Conservation (phyloP, 2,329 filamentous ascomycete species). For the Monosporascus sp. region DNA sequence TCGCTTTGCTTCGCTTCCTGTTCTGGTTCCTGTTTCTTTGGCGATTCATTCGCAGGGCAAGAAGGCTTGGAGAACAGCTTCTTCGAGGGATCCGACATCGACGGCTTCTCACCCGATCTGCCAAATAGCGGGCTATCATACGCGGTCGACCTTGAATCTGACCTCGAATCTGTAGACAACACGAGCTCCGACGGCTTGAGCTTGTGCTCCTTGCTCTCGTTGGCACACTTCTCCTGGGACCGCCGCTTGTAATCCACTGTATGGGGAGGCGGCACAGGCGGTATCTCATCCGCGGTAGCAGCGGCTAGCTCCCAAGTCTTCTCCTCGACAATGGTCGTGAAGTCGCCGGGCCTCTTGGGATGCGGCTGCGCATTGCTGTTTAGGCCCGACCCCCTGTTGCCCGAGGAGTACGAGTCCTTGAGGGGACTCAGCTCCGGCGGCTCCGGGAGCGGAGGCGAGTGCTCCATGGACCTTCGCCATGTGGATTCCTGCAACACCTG, state of each 20-base stretch:
- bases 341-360: slow-evolving; percentile 35
- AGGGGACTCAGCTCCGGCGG: slow-evolving; percentile 47
- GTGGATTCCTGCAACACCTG: slow-evolving; percentile 27
- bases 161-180: slow-evolving; percentile 5
- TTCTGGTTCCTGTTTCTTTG: slow-evolving; percentile 9
- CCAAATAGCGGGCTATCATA: slow-evolving; percentile 29
- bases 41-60: slow-evolving; percentile 4
- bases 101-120: slow-evolving; percentile 24
- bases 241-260: slow-evolving; percentile 17
- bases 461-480: slow-evolving; percentile 26
- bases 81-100: slow-evolving; percentile 20
- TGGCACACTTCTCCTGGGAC: slow-evolving; percentile 11
- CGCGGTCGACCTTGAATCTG: slow-evolving; percentile 9
- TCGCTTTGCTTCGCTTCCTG: slow-evolving; percentile 4
- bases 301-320: slow-evolving; percentile 38
- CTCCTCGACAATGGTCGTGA: slow-evolving; percentile 43
- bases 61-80: slow-evolving; percentile 26
- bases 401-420: slow-evolving; percentile 45
- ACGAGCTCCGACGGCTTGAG: slow-evolving; percentile 10
- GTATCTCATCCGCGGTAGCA: slow-evolving; percentile 20
- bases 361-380: slow-evolving; percentile 20
- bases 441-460: slow-evolving; percentile 39
- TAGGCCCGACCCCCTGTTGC: slow-evolving; percentile 35
- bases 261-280: slow-evolving; percentile 25
- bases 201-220: slow-evolving; percentile 17